Evolutionary conservation across 192 early-diverging fungal genomes (phyloP), one percentile per base, ranked within the genome.

Genomic region (Lunasporangiospora selenospora): DNA sequence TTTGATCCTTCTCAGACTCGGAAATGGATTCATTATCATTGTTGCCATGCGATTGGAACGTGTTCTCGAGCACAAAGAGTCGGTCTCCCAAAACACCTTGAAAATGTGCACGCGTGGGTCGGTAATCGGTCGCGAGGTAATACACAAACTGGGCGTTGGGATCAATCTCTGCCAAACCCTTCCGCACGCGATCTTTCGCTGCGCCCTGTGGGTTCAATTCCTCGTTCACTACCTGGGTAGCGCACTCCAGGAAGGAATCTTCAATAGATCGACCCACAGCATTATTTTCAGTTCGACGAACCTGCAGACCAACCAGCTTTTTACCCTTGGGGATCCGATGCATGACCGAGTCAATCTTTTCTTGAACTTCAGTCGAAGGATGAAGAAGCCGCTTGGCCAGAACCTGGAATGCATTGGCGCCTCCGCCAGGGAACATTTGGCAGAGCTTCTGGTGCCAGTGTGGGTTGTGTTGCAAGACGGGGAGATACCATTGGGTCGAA

Each of bases 401-500:
- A 3, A 53, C 13, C 29, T 63, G 27, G 23, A 73, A 73, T 0
- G 69, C 69, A 9, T 73, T 73, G 1, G 27, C 44, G 27, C 53
- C 60, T 12, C 69, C 69, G 0, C 43, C 38, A n/a, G 69, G 69
- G 48, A 73, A 63, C 60, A 73, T 73, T 33, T 63, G 47, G 15
- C 69, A 73, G 3, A 73, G 43, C 4, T 58, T 48, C 15, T 4
- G 44, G 31, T 56, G 24, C 39, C 48, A 63, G 21, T 58, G 55
- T 1, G 69, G 60, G 24, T 73, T 73, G 48, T 73, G 53, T 31
- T 73, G 69, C 16, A 73, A 44, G 19, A 73, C 69, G 0, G 69
- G 69, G 15, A 73, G 40, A 43, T 58, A 73, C 69, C 69, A 73
- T 46, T 73, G 69, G 0, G 69, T 73, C 15, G 46, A 52, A n/a